These are phyloP conservation scores for Gossypium rotundifolium DNA, from an alignment of 345 rosid species.

Conservation along the genomic window DNA sequence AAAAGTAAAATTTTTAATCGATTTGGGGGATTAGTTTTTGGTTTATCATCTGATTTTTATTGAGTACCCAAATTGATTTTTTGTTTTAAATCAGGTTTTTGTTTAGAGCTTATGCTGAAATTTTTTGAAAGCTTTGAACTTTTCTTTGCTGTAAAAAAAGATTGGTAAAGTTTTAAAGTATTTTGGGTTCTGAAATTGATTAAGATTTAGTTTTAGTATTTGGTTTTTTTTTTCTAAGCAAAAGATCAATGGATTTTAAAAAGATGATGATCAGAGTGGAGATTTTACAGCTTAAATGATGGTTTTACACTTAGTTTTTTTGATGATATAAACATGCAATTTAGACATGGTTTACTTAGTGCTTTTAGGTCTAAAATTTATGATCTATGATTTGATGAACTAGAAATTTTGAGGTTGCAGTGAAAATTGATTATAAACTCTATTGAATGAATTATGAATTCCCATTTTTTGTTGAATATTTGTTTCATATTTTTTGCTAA, in stretches of 20 bases:
- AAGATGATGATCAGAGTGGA: neutral
- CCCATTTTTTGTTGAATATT: neutral
- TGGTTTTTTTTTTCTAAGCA: neutral
- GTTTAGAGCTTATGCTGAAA: neutral
- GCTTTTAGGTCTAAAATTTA: neutral
- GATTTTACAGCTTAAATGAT: neutral
- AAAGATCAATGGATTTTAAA: neutral
- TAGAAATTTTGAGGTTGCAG: neutral
- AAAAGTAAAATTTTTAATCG: neutral
- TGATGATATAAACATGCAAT: conserved; percentile 5
- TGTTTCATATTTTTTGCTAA: neutral
- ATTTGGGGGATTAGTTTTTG: neutral
- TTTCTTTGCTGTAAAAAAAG: neutral
- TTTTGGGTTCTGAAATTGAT: neutral
- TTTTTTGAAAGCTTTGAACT: neutral
- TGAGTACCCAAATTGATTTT: conserved; percentile 1
- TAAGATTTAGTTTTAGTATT: conserved; percentile 3
- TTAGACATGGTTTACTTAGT: neutral
- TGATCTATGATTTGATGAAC: neutral
- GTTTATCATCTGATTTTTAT: conserved; percentile 14
- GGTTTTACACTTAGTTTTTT: conserved; percentile 7
- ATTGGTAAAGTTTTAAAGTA: conserved; percentile 1
- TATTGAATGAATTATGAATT: neutral
- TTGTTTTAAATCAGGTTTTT: conserved; percentile 3
- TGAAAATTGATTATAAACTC: neutral